phyloP scores from a whole-genome alignment of 169 alveolate genomes.

The Toxoplasma gondii region DNA sequence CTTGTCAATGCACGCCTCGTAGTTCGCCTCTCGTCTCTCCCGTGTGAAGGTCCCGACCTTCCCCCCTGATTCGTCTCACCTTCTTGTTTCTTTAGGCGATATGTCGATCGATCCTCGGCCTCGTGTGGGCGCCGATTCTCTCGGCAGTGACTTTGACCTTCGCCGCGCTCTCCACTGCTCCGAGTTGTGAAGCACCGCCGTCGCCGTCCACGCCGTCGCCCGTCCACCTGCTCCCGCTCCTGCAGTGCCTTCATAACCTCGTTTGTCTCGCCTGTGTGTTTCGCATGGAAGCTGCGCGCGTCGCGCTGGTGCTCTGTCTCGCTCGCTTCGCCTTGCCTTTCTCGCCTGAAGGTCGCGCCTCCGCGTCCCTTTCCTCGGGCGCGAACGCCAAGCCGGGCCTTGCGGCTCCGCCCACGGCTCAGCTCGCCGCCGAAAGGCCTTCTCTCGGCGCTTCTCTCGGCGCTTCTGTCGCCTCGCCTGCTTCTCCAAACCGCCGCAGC shows the following conservation, averaged over 20 bases:
- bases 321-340: conserved; percentile 10
- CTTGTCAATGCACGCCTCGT: too few relatives aligned
- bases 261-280: neutral
- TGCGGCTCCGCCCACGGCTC: neutral
- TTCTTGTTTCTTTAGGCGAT: neutral
- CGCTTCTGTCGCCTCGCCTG: neutral
- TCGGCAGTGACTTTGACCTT: neutral
- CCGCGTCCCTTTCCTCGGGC: neutral
- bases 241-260: conserved; percentile 28
- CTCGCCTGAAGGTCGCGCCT: conserved; percentile 28
- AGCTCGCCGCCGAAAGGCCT: neutral
- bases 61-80: too few relatives aligned
- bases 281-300: conserved; percentile 19
- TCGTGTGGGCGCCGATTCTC: conserved; percentile 20
- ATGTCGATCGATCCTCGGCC: neutral
- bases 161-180: neutral
- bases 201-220: neutral
- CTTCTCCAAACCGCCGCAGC: neutral
- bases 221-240: neutral
- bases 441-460: neutral
- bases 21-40: too few relatives aligned
- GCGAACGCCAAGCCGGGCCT: neutral
- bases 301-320: conserved; percentile 2
- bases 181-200: neutral
- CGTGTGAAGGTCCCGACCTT: too few relatives aligned